Base-by-base conservation (phyloP, 2,329 filamentous ascomycete species). In the Aaosphaeria arxii region DNA sequence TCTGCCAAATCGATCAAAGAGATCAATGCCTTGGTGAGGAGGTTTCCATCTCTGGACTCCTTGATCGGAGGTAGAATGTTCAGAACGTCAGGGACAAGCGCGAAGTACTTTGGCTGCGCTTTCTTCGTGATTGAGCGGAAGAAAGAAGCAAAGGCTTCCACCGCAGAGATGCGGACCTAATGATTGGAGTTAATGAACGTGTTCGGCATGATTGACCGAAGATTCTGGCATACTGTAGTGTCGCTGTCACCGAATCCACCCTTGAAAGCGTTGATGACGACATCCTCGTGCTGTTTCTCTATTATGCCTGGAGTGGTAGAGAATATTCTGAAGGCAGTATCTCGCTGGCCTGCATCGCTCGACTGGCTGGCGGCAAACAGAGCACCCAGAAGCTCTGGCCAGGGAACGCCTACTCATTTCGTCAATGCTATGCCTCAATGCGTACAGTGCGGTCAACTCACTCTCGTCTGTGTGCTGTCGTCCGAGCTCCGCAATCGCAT, bases 71-170 rank as follows among this genome's bases (percentile, higher is more conserved):
- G 91, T 4, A 99, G 80, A 50, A 96, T 91, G 70, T 96, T 96
- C 49, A 99, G 84, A 38, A 99, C 87, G 57, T 96, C 90, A 17
- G 91, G 89, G 24, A 97, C 85, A 7, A 99, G 81, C 5, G 81
- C 74, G 68, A 87, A 95, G 75, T 95, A 99, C 71, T 95, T 96
- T 51, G 82, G 74, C 71, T 96, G 91, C 11, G 83, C 82, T 73
- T 95, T 96, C 77, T 95, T 96, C 66, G 77, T 81, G 59, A 97
- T 84, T 48, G 87, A 94, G 57, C 89, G 84, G 81, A 99, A 99
- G 76, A 99, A 97, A 3, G 91, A 86, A 13, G 92, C 88, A 67
- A 99, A 99, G 6, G 94, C 94, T 67, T 96, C 91, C 85, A 97
- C 95, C 47, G 94, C 91, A 42, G 91, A 87, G 49, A 99, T 84